A percentile compares a stretch with the other conserved stretches of the same genome.
These are phyloP conservation scores for Somion occarium DNA, from an alignment of 1,284 basidiomycete species.

Conservation along the genomic window DNA sequence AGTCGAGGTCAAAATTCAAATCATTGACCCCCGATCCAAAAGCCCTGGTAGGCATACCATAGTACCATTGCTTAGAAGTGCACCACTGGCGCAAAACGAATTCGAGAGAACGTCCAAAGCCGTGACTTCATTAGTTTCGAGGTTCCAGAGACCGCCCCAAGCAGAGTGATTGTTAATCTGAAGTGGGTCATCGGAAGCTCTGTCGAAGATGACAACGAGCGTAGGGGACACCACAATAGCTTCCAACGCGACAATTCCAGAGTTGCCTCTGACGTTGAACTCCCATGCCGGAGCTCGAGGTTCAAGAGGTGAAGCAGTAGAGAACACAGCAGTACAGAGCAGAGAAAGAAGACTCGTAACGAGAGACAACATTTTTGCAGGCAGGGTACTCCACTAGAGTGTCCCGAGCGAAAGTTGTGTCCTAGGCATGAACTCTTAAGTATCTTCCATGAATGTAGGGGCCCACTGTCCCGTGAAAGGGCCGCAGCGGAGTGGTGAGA, in stretches of 20 bases:
- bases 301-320: constrained; percentile 8
- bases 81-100: constrained; percentile 49
- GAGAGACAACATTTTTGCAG: background rate
- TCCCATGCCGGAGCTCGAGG: constrained; percentile 18
- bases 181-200: constrained; percentile 41
- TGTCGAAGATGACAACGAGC: constrained; percentile 42
- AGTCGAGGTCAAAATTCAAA: too few species aligned
- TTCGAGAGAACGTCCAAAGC: constrained; percentile 42
- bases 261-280: constrained; percentile 29
- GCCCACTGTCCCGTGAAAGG: background rate
- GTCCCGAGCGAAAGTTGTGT: background rate
- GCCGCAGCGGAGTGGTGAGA: background rate
- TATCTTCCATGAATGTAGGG: background rate
- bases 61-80: constrained; percentile 43
- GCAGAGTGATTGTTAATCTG: constrained; percentile 38
- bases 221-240: constrained; percentile 42
- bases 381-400: background rate
- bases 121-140: constrained; percentile 35
- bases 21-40: constrained; percentile 5
- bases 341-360: background rate
- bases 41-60: constrained; percentile 28
- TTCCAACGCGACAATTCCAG: constrained; percentile 47
- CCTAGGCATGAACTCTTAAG: background rate
- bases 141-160: constrained; percentile 43
- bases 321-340: background rate